These are phyloP conservation scores for Somion occarium DNA, from an alignment of 1,284 basidiomycete species.

Conservation along the genomic window DNA sequence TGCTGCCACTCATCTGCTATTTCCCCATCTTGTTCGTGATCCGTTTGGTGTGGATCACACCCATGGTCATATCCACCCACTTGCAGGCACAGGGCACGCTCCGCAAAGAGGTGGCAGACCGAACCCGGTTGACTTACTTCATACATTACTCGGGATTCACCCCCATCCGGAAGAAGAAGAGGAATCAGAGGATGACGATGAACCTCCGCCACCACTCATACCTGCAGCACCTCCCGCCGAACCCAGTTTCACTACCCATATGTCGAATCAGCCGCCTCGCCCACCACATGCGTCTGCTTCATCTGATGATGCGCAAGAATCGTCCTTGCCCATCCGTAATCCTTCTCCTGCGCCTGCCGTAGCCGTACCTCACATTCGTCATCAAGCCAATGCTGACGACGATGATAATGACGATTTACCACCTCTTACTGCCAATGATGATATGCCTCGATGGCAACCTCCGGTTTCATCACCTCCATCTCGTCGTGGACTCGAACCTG, in stretches of 20 bases:
- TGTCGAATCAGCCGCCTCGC: too few species aligned
- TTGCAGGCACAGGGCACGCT: not conserved
- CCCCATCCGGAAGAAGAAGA: too few species aligned
- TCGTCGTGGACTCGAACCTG: not conserved
- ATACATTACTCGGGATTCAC: too few species aligned
- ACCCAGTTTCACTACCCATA: not conserved
- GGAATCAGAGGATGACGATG: too few species aligned
- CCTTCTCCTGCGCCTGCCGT: not conserved
- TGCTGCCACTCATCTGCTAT: not conserved
- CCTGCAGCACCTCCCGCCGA: not conserved
- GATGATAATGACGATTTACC: not conserved
- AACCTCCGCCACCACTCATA: constrained; percentile 5
- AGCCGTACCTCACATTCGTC: not conserved
- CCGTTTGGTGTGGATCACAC: not conserved
- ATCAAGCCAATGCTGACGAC: not conserved
- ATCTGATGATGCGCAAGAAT: not conserved
- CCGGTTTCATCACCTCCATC: not conserved
- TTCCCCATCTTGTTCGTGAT: not conserved
- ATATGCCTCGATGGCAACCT: not conserved
- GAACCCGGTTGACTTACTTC: too few species aligned
- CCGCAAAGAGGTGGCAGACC: too few species aligned
- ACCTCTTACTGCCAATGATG: not conserved
- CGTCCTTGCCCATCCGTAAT: not conserved
- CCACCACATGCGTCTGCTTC: not conserved
- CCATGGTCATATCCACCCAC: too few species aligned